A percentile compares a stretch with the other conserved stretches of the same genome.
phyloP scores from a whole-genome alignment of 768 basidiomycete species.

The Ramaria rubella region DNA sequence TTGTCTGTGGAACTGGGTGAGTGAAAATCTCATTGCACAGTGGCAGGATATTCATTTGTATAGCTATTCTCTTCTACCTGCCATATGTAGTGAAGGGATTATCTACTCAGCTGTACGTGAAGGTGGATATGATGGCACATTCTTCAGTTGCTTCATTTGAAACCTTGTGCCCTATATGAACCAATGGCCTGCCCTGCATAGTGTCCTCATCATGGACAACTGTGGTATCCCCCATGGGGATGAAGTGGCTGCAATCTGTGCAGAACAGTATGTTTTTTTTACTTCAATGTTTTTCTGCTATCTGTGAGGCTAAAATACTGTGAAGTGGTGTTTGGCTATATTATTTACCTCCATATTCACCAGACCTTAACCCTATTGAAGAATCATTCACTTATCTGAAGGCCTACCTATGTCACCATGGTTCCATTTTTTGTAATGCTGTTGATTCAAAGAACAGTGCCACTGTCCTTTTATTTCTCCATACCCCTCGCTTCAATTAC shows the following conservation, averaged over 20 bases:
- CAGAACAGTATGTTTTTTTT: not conserved
- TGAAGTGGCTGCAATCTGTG: constrained; percentile 17
- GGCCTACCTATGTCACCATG: not conserved
- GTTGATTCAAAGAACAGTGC: not conserved
- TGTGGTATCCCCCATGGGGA: constrained; percentile 36
- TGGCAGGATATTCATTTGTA: not conserved
- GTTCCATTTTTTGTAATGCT: not conserved
- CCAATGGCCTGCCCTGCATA: constrained; percentile 30
- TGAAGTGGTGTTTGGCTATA: too few species aligned
- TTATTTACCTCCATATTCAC: not conserved
- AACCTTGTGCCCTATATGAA: constrained; percentile 24
- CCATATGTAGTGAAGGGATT: constrained; percentile 30
- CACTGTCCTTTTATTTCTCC: not conserved
- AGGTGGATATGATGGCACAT: constrained; percentile 23
- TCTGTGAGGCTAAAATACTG: not conserved
- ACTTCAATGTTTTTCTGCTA: not conserved
- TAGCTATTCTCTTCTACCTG: constrained; percentile 33
- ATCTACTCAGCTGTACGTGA: constrained; percentile 24
- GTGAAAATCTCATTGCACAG: not conserved
- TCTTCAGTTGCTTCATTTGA: constrained; percentile 29
- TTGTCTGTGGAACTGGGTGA: constrained; percentile 15
- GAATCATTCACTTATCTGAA: not conserved
- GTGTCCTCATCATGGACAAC: constrained; percentile 34
- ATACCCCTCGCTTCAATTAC: not conserved
- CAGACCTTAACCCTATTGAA: not conserved